phyloP scores from a whole-genome alignment of 202 grass and related monocot genomes.

The Zizania palustris region DNA sequence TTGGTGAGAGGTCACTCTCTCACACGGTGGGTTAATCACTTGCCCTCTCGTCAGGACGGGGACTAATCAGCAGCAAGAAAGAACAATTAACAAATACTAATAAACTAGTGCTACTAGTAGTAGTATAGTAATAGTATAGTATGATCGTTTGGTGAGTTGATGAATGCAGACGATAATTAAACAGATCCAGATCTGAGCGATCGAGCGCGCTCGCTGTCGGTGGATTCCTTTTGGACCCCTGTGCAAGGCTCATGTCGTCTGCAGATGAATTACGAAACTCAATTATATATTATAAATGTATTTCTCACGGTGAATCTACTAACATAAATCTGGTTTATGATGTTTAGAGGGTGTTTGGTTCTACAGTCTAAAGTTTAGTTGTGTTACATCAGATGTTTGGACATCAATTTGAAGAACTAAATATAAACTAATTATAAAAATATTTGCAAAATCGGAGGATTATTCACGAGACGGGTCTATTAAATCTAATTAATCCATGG shows the following conservation, averaged over 20 bases:
- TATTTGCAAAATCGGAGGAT: no score
- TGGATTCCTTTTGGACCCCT: conserved; percentile 55
- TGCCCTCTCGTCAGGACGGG: conserved; percentile 15
- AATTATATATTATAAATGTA: background rate
- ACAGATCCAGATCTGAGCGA: conserved; percentile 38
- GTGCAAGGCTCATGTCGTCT: conserved; percentile 23
- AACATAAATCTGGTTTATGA: background rate
- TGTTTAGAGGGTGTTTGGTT: no score
- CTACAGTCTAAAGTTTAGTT: no score
- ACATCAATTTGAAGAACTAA: no score
- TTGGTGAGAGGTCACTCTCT: conserved; percentile 46
- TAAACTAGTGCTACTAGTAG: no score
- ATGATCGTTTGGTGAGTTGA: background rate
- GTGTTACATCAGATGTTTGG: no score
- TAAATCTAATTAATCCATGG: no score
- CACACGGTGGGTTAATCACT: conserved; percentile 35
- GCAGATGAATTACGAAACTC: conserved; percentile 37
- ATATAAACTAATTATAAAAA: no score
- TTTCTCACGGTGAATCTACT: background rate
- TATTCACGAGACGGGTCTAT: no score
- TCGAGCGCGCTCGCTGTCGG: no score
- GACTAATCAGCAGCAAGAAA: conserved; percentile 22
- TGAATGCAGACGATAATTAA: background rate
- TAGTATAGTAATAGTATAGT: background rate
- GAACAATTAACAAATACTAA: background rate